These are phyloP conservation scores for Collybia nuda DNA, from an alignment of 768 basidiomycete species.

Conservation along the genomic window DNA sequence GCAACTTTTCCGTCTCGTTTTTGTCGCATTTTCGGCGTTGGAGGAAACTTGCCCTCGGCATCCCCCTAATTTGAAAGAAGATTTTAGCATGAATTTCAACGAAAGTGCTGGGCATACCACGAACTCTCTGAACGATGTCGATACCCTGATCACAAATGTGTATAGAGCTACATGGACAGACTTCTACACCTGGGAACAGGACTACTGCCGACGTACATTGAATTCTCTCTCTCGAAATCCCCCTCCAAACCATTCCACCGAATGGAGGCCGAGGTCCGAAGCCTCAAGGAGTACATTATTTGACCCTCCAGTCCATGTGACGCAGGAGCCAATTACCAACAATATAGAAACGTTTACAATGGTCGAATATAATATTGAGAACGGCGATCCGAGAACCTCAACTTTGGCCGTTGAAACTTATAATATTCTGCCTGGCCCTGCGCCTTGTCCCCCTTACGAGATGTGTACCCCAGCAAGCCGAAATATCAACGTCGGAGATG, in stretches of 20 bases:
- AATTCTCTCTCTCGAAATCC: constrained; percentile 11
- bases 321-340: neutral
- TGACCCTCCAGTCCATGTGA: neutral
- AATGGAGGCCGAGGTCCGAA: neutral
- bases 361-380: constrained; percentile 7
- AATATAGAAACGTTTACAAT: constrained; percentile 12
- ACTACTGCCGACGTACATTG: constrained; percentile 13
- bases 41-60: too few relatives aligned
- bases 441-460: constrained; percentile 47
- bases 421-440: constrained; percentile 11
- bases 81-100: too few relatives aligned
- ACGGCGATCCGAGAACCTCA: constrained; percentile 3
- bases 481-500: constrained; percentile 56
- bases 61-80: too few relatives aligned
- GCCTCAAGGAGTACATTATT: neutral
- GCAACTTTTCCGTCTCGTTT: too few relatives aligned
- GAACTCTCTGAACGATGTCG: neutral
- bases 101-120: neutral
- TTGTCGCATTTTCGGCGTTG: too few relatives aligned
- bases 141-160: constrained; percentile 5
- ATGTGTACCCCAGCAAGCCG: constrained; percentile 49
- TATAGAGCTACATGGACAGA: constrained; percentile 15
- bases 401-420: constrained; percentile 9
- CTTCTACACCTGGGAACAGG: constrained; percentile 23
- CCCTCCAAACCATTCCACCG: too few relatives aligned